Evolutionary conservation across 2,329 filamentous ascomycete species (phyloP), one percentile per base, ranked within the genome.

Genomic region (Penicillium griseofulvum): DNA sequence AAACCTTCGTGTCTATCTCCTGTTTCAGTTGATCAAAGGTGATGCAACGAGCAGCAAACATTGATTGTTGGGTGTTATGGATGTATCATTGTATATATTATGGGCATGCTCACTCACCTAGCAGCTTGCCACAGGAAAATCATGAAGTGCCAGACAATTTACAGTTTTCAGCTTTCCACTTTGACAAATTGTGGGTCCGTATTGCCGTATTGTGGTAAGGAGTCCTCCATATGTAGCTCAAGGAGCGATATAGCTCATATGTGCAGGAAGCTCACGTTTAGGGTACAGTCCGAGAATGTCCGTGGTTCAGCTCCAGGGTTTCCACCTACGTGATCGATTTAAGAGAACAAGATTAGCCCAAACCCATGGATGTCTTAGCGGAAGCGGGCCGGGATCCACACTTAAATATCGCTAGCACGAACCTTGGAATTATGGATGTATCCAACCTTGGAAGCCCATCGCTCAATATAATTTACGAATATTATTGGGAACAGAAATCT

Each of bases 371-470:
- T 29, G 28, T 33, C 47, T 37, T 26, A 52, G 26, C 49, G 49
- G 49, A 46, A 37, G 14, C 49, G 49, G 49, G 42, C 49, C 49
- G 49, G 33, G 33, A 14, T 47, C 49, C 49, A 52, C 49, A 52
- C 33, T 10, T 4, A 16, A 19, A 16, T 31, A 5, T 17, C 24
- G 41, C 49, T 52, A 52, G 19, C 41, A 47, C 31, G 42, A 52
- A 47, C 41, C 4, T n/a, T n/a, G n/a, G n/a, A n/a, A n/a, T n/a
- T n/a, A n/a, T n/a, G n/a, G n/a, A 22, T 22, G 22, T 22, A 4
- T 4, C 22, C 22, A 22, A 22, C 22, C 22, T 22, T 22, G 22
- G 22, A 22, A 22, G 22, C 22, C 4, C 22, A 22, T 2, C 22
- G 22, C 22, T 22, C 4, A 2, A 22, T 22, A 22, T 4, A 22